phyloP scores from a whole-genome alignment of 768 basidiomycete genomes.

The Phlebiopsis flavidoalba region DNA sequence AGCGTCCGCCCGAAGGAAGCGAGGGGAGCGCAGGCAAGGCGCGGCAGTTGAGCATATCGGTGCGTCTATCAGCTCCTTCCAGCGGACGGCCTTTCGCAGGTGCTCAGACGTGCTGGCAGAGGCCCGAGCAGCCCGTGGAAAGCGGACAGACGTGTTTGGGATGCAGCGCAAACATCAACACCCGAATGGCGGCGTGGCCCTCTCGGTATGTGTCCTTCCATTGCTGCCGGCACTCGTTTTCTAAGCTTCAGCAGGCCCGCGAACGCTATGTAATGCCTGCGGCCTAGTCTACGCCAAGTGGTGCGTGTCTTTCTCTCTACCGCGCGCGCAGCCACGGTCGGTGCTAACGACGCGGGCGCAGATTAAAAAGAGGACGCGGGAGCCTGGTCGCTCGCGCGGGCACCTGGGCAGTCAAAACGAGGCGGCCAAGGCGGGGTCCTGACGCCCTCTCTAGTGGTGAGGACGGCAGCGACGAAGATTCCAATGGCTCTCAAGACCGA shows the following conservation, averaged over 20 bases:
- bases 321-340: background rate
- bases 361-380: slow-evolving; percentile 27
- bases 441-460: slow-evolving; percentile 17
- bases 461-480: slow-evolving; percentile 28
- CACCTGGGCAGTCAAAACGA: slow-evolving; percentile 2
- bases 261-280: slow-evolving; percentile 83
- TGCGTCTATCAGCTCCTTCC: background rate
- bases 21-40: slow-evolving; percentile 18
- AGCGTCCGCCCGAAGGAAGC: slow-evolving; percentile 20
- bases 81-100: background rate
- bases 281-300: slow-evolving; percentile 84
- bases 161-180: slow-evolving; percentile 77
- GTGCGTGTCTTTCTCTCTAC: slow-evolving; percentile 28
- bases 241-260: slow-evolving; percentile 49
- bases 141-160: slow-evolving; percentile 77
- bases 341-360: slow-evolving; percentile 4
- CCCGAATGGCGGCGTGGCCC: slow-evolving; percentile 86
- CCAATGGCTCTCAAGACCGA: slow-evolving; percentile 23
- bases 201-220: slow-evolving; percentile 46
- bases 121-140: slow-evolving; percentile 37
- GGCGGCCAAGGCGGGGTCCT: background rate
- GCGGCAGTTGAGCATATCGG: slow-evolving; percentile 21
- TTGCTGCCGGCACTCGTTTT: slow-evolving; percentile 11
- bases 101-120: slow-evolving; percentile 19
- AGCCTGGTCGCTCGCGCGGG: slow-evolving; percentile 19